These are phyloP conservation scores for Ogataea angusta DNA, from an alignment of 805 yeast genomes.

Conservation along the genomic window DNA sequence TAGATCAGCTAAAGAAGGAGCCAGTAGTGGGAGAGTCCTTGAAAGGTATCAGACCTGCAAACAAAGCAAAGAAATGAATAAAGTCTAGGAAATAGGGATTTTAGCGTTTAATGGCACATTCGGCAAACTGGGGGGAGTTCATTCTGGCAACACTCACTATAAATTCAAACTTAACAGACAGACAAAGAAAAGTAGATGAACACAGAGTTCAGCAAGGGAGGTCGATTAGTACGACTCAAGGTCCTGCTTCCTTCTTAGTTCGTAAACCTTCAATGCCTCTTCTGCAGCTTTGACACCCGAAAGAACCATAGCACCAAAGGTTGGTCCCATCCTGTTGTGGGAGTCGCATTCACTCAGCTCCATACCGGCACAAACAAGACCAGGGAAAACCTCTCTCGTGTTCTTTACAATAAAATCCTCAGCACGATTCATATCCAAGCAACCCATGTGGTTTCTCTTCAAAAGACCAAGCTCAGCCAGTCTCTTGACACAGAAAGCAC, in stretches of 20 bases:
- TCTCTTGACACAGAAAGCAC: constrained; percentile 76
- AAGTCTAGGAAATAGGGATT: no score
- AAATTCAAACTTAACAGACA: constrained; percentile 7
- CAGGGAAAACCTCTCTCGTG: constrained; percentile 63
- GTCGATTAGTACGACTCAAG: constrained; percentile 14
- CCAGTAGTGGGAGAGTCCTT: neutral
- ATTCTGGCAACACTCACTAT: constrained; percentile 1
- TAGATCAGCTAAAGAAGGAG: neutral
- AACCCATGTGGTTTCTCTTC: constrained; percentile 65
- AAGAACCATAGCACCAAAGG: constrained; percentile 78
- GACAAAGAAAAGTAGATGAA: constrained; percentile 20
- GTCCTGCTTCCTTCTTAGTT: constrained; percentile 29
- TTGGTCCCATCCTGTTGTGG: constrained; percentile 80
- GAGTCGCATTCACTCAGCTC: constrained; percentile 77
- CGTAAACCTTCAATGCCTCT: constrained; percentile 31
- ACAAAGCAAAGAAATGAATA: no score
- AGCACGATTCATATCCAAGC: constrained; percentile 74
- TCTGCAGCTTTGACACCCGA: constrained; percentile 81
- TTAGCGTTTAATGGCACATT: no score
- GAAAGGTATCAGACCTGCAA: neutral
- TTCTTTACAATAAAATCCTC: constrained; percentile 73
- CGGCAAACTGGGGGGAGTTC: constrained; percentile 1
- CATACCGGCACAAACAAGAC: constrained; percentile 70
- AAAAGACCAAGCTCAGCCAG: constrained; percentile 47
- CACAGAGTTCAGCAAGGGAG: neutral